A percentile compares a stretch with the other conserved stretches of the same genome.
phyloP scores from a whole-genome alignment of 129 eudicot species.

The Escallonia rubra region DNA sequence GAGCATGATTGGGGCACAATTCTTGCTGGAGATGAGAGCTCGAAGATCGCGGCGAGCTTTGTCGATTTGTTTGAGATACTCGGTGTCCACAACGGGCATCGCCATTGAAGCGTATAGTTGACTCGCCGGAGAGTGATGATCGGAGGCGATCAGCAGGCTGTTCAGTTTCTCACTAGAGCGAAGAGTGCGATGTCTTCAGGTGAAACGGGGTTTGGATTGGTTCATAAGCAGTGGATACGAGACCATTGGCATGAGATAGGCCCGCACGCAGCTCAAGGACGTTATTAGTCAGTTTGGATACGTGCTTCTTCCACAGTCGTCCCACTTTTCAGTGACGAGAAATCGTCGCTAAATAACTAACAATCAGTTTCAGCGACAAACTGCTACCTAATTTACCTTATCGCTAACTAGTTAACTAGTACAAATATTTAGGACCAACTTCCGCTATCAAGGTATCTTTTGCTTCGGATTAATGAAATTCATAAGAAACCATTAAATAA shows the following conservation, averaged over 20 bases:
- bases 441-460: too few relatives aligned
- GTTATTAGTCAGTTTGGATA: too few relatives aligned
- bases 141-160: background rate
- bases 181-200: background rate
- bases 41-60: constrained; percentile 89
- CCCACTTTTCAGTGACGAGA: too few relatives aligned
- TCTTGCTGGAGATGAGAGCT: constrained; percentile 74
- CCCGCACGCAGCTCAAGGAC: background rate
- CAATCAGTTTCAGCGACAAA: too few relatives aligned
- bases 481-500: too few relatives aligned
- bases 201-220: background rate
- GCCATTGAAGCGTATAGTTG: constrained; percentile 33
- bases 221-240: background rate
- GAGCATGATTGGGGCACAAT: constrained; percentile 92
- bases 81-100: constrained; percentile 76
- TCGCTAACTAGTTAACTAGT: too few relatives aligned
- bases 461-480: too few relatives aligned
- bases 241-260: background rate
- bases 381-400: too few relatives aligned
- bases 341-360: too few relatives aligned
- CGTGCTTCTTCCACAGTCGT: too few relatives aligned
- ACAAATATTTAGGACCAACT: too few relatives aligned
- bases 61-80: constrained; percentile 68
- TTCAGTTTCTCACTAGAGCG: background rate
- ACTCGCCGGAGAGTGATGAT: background rate